Base-by-base conservation (phyloP, 495 filamentous ascomycete species). In the Penicillium longicatenatum region DNA sequence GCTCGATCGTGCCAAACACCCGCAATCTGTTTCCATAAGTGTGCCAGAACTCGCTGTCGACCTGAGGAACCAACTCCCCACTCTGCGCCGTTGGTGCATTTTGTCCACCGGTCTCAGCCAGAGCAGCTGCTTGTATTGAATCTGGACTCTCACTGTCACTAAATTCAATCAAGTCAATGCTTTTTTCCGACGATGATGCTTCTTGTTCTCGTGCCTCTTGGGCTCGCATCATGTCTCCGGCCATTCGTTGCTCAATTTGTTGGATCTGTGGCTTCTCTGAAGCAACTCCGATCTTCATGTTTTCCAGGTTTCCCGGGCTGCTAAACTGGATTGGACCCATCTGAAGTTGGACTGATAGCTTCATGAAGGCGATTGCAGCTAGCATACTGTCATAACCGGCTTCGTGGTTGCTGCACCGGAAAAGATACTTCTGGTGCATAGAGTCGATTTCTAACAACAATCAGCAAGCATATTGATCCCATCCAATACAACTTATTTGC, bases 381-480 rank as follows among this genome's bases (percentile, higher is more conserved):
- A 89, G 79, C 58, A 81, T 82, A 68, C 88, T 91, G 64, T 92
- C 89, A 59, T 80, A 91, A 14, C 89, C 90, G 17, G 89, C 89
- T 66, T 91, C 83, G 50, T 92, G 89, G 31, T 73, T 72, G 21
- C 70, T 65, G 16, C 70, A 66, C 11, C 59, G 63, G 19, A 57
- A 63, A 17, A 70, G 42, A 58, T 87, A 85, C 63, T 85, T 85
- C 0, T 57, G 54, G 61, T 83, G 76, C 17, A 75, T 50, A 10
- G 60, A 46, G 26, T 84, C 64, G 26, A 75, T 53, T 8, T 45
- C 73, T 73, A 45, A 1, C 11, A 11, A 33, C 45, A 19, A 33
- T 37, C 21, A 33, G 30, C 10, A 14, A 50, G 47, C 1, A 1
- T 14, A 17, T 26, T 35, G 7, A 10, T 35, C 8, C 31, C 9